Base-by-base conservation (phyloP, 768 basidiomycete species). In the Paxillus ammoniavirescens region DNA sequence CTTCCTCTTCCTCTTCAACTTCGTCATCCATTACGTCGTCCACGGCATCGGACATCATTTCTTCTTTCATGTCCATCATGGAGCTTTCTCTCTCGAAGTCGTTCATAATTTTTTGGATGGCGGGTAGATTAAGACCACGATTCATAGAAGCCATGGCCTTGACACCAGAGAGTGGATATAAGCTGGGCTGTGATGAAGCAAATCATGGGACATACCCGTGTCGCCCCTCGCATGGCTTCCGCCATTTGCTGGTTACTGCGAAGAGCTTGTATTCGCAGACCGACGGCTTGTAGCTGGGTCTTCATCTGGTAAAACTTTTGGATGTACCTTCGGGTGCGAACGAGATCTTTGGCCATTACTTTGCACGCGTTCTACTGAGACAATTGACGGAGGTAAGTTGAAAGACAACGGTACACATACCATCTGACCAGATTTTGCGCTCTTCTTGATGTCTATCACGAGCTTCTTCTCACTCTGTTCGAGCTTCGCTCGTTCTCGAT, bases 51-150 rank as follows among this genome's bases (percentile, higher is more conserved):
- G 91, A 92, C 97, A 98, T 99, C 91, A 98, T 98, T 70, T 97
- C 96, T 73, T 98, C 97, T 71, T 98, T 99, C 97, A 99, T 98
- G 73, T 99, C 97, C 97, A 99, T 99, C 73, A 87, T 93, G 5
- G 93, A 85, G 61, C 89, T 96, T 73, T 99, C 97, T 65, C 85
- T 89, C 76, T 99, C 97, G 64, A 99, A 99, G 43, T 99, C 96
- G 62, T 86, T 92, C 91, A 99, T 95, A 67, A 98, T 98, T 49
- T 85, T 83, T 68, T 94, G 91, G 54, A 99, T 98, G 56, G 84
- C 83, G 14, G 97, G 97, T 14, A 98, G 81, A 72, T 99, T 98
- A 57, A 98, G 81, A 40, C 92, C 92, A 45, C 91, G 83, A 68
- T 98, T 98, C 97, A 99, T 98, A 31, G 93, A 82, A 12, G 86